These are phyloP conservation scores for Ceratobasidium sp. DNA, from an alignment of 1,284 basidiomycete species.

Conservation along the genomic window DNA sequence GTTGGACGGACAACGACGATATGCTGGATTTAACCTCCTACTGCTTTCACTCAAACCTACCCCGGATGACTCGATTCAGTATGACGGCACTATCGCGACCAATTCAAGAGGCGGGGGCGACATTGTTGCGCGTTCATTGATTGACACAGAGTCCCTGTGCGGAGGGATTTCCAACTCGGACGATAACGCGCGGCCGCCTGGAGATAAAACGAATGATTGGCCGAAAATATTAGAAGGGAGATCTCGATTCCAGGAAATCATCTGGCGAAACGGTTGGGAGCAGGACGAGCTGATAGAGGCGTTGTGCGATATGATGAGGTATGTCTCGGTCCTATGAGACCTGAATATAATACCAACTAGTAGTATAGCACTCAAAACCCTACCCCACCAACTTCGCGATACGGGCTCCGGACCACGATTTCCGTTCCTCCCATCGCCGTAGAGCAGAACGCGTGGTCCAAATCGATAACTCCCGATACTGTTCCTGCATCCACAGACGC, in stretches of 20 bases:
- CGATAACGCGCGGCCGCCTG: too few relatives aligned
- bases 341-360: not conserved
- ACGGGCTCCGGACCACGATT: conserved; percentile 49
- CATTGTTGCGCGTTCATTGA: conserved; percentile 68
- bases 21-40: conserved; percentile 83
- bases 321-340: conserved; percentile 55
- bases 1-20: conserved; percentile 54
- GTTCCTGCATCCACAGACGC: conserved; percentile 12
- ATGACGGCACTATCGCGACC: conserved; percentile 70
- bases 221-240: conserved; percentile 65
- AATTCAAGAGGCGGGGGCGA: conserved; percentile 75
- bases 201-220: too few relatives aligned
- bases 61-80: conserved; percentile 56
- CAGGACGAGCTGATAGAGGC: conserved; percentile 68
- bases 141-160: conserved; percentile 61
- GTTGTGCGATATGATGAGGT: conserved; percentile 76
- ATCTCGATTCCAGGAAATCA: conserved; percentile 61
- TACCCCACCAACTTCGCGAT: conserved; percentile 35
- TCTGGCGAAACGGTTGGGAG: conserved; percentile 56
- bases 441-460: conserved; percentile 14
- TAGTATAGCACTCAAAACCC: conserved; percentile 31
- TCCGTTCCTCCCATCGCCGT: conserved; percentile 45
- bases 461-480: conserved; percentile 5
- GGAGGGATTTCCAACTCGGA: conserved; percentile 76
- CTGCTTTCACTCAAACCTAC: conserved; percentile 60